Conservation (phyloP, 1,139 yeast genomes). For the Pichia kudriavzevii region DNA sequence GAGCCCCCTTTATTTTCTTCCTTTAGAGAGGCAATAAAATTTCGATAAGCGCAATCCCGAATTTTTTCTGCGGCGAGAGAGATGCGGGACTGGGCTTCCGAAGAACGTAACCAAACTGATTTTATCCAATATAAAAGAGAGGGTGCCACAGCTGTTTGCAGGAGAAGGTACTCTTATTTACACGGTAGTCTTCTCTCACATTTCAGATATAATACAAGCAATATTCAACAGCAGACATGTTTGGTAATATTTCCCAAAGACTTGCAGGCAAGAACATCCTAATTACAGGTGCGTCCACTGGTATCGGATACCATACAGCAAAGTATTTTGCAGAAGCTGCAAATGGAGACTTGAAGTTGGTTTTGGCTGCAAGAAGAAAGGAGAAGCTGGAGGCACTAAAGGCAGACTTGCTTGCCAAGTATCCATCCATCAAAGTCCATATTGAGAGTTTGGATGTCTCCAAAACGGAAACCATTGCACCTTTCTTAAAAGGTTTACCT, state of each 20-base stretch:
- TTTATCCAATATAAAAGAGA: too few relatives aligned
- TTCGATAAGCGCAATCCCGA: background rate
- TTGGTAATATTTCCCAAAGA: conserved; percentile 52
- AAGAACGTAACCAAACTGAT: background rate
- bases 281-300: conserved; percentile 34
- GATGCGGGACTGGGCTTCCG: conserved; percentile 9
- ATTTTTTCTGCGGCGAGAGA: background rate
- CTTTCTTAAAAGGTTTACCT: conserved; percentile 36
- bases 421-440: conserved; percentile 34
- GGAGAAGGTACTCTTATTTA: too few relatives aligned
- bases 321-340: conserved; percentile 35
- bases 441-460: conserved; percentile 40
- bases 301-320: conserved; percentile 33
- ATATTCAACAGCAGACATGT: conserved; percentile 26
- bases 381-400: conserved; percentile 35
- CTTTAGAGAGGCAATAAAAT: background rate
- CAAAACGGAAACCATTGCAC: conserved; percentile 32
- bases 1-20: background rate
- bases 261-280: conserved; percentile 38
- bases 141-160: too few relatives aligned
- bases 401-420: conserved; percentile 29
- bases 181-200: too few relatives aligned
- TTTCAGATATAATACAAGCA: background rate
- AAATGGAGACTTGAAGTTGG: conserved; percentile 38
- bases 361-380: conserved; percentile 43